Base-by-base conservation (phyloP, 495 filamentous ascomycete genomes). In the Hypoxylon crocopeplum region DNA sequence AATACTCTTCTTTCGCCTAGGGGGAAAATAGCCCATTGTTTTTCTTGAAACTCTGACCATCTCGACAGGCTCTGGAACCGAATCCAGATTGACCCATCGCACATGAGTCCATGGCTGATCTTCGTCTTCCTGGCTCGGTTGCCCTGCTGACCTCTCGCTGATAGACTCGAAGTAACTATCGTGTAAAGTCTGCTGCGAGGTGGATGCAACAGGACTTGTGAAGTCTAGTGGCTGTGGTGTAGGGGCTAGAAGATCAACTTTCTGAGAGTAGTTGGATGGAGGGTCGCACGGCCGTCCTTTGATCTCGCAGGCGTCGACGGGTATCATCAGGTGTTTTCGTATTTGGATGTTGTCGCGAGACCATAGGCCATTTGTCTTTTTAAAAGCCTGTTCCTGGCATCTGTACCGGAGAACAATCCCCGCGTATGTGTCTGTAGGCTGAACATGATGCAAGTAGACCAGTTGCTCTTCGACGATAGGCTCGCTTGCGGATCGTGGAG, bases 361-460 rank as follows among this genome's bases (percentile, higher is more conserved):
- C 94, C 94, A 98, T 62, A 98, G 83, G 13, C 93, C 85, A 67
- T 98, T 98, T 20, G 91, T 89, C 68, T 91, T 92, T 19, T 88
- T 77, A 52, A 98, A 89, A 0, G 89, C 79, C 21, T 88, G 85
- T 38, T 89, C 81, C 54, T 87, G 84, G 64, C 92, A 97, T 59
- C 88, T 88, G 72, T 94, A 98, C 56, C 85, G 88, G 36, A 98
- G 90, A 20, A 90, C 88, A 15, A 98, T 87, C 2, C 94, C 93
- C 1, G 91, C 91, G 52, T 97, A 85, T 10, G 90, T 97, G 67
- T 98, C 95, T 24, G 81, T 81, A 3, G 86, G 79, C 52, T 84
- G 84, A 2, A 98, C 93, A 53, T 86, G 87, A 72, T 98, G 94
- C 17, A 98, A 77, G 72, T 98, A 98, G 11, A 91, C 93, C 48